Evolutionary conservation across 805 yeast genomes (phyloP).

Genomic region (Cyberlindnera subsufficiens): DNA sequence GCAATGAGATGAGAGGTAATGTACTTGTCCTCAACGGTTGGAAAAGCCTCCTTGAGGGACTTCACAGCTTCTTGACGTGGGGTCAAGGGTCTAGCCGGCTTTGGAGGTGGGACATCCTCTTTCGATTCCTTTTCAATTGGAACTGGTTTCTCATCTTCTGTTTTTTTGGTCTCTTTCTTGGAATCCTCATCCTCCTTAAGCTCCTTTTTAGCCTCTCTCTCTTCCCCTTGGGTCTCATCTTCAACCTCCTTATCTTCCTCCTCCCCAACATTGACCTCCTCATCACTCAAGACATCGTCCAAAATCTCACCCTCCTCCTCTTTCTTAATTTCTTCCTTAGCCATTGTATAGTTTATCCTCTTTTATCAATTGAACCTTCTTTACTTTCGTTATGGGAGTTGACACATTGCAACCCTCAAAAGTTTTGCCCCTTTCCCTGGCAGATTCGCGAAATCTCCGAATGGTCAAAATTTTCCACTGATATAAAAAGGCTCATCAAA

Average conservation of each 20-base stretch:
- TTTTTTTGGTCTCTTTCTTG: conserved; percentile 4
- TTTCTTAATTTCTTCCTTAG: conserved; percentile 3
- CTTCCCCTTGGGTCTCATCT: conserved; percentile 4
- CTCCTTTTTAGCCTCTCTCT: conserved; percentile 5
- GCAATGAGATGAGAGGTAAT: conserved; percentile 82
- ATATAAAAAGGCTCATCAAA: conserved; percentile 1
- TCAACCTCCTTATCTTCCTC: conserved; percentile 3
- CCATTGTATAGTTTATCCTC: too few species aligned
- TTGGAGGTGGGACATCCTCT: conserved; percentile 34
- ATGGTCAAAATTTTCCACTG: neutral
- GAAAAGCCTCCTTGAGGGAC: conserved; percentile 82
- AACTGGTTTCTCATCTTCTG: conserved; percentile 3
- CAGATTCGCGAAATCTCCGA: too few species aligned
- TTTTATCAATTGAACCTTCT: too few species aligned
- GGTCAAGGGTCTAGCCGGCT: conserved; percentile 57
- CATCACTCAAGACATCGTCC: conserved; percentile 14
- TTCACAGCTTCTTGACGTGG: conserved; percentile 48
- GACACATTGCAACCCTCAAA: too few species aligned
- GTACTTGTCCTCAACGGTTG: conserved; percentile 62
- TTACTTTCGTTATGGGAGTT: too few species aligned
- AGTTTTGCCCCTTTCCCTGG: too few species aligned
- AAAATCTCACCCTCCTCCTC: conserved; percentile 15
- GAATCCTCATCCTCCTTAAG: conserved; percentile 4
- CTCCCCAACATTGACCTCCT: conserved; percentile 7
- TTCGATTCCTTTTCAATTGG: conserved; percentile 3